These are phyloP conservation scores for Aureobasidium mangrovei DNA, from an alignment of 2,329 filamentous ascomycete genomes.

Conservation along the genomic window DNA sequence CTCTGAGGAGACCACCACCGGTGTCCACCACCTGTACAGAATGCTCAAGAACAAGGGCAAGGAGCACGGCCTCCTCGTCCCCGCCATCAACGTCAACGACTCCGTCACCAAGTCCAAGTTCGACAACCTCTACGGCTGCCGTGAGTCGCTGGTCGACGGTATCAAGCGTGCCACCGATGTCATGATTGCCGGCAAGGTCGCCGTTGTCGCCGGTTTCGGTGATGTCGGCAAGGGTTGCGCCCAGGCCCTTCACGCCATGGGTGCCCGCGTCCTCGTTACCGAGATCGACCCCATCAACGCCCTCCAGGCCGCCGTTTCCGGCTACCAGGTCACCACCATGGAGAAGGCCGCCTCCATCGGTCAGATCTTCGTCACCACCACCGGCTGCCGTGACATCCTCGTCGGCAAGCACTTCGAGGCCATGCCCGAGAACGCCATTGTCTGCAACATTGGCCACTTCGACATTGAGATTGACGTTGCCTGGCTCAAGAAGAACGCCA, in stretches of 20 bases:
- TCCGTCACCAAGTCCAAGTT: constrained; percentile 99
- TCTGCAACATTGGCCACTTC: constrained; percentile 99
- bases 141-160: constrained; percentile 95
- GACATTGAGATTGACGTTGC: constrained; percentile 99
- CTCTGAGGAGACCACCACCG: constrained; percentile 98
- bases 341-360: constrained; percentile 81
- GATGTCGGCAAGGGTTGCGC: constrained; percentile 99
- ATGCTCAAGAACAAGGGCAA: constrained; percentile 72
- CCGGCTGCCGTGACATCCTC: constrained; percentile 96
- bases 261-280: constrained; percentile 90
- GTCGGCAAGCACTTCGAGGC: constrained; percentile 83
- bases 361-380: constrained; percentile 99
- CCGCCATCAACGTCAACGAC: constrained; percentile 99
- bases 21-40: constrained; percentile 98
- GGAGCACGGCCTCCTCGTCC: constrained; percentile 67
- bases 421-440: constrained; percentile 96
- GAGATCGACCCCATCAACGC: constrained; percentile 99
- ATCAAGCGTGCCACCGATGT: constrained; percentile 99
- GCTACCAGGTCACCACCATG: constrained; percentile 96
- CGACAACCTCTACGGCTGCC: constrained; percentile 99
- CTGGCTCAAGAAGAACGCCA: constrained; percentile 96
- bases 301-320: constrained; percentile 94
- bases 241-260: constrained; percentile 91
- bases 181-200: constrained; percentile 99
- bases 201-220: constrained; percentile 94